Base-by-base conservation (phyloP, 768 basidiomycete genomes). In the Postia placenta region DNA sequence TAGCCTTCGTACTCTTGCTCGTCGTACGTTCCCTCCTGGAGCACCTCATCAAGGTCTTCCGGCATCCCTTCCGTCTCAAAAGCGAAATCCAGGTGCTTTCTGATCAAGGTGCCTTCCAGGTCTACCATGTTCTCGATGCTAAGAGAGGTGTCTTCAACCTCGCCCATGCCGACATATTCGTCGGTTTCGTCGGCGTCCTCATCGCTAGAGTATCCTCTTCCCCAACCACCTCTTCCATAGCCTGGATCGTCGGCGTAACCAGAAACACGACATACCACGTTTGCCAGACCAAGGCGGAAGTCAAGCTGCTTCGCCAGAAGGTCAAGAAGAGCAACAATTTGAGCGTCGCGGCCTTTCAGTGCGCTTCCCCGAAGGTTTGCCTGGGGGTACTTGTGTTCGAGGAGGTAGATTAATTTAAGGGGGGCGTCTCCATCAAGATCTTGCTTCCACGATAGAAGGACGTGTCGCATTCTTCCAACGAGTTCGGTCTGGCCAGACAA, bases 321-420 rank as follows among this genome's bases (percentile, higher is more conserved):
- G 19, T 63, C 58, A 11, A 76, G 55, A 35, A 65, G 36, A 2
- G 61, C 52, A 9, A 71, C 55, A 5, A 61, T 49, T 30, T 70
- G 62, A 0, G 68, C 67, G 47, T 77, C 75, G 0, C 46, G 50
- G 3, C 73, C 73, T 51, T 74, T 73, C 11, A 74, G 57, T 2
- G 65, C 60, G 43, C 60, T 59, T 4, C 42, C 51, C 4, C 48
- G 33, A 19, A 69, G 52, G 48, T 63, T 61, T 15, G 53, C 56
- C 1, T 60, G 56, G 14, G 60, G 60, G 53, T 72, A 70, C 50
- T 66, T 42, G 52, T 72, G 69, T 7, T 64, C 54, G 14, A 72
- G 63, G 7, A 68, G 59, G 49, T 67, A 69, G 19, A 66, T 52
- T 24, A 70, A 42, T 57, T 57, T 51, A 26, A 48, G 2, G 50